Evolutionary conservation across 2,329 filamentous ascomycete genomes (phyloP), one percentile per base, ranked within the genome.

Genomic region (Microsporum canis): DNA sequence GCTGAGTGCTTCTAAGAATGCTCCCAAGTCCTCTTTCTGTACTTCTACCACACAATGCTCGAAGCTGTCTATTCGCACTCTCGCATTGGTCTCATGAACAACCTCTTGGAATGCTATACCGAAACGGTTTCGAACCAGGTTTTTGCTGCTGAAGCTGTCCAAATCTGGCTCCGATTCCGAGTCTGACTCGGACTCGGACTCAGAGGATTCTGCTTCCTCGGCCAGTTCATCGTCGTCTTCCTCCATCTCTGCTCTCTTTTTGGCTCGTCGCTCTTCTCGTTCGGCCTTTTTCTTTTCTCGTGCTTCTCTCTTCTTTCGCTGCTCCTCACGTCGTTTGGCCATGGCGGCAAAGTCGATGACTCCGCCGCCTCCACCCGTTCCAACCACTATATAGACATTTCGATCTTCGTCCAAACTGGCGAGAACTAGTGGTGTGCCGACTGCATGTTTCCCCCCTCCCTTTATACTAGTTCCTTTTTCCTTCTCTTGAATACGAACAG

Each of bases 11-110:
- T 99, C 94, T 66, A 99, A 78, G 72, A 99, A 99, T 0, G 87
- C 89, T 14, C 85, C 84, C 33, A 99, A 77, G 74, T 97, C 94
- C 71, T 97, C 94, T 78, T 96, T 96, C 75, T 87, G 87, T n/a
- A 99, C 92, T 73, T 99, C 94, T 55, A 97, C 91, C 5, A 97
- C 94, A 69, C 90, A 95, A 72, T 96, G 89, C 75, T 99, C 94
- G 70, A 99, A 99, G 73, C 89, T 95, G 75, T 99, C 94, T 71
- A 96, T 95, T 63, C 91, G 80, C 23, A 97, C 91, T 14, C 91
- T 78, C 0, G 92, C 89, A 62, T 87, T 94, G 14, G 92, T 97
- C 78, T 96, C 90, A 58, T 87, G 84, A 1, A 96, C 88, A 0
- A 97, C 94, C 70, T 96, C 91, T 72, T 96, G 91, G 73, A 99